phyloP scores from a whole-genome alignment of 139 green algal species.

The Chlorokybus atmophyticus region DNA sequence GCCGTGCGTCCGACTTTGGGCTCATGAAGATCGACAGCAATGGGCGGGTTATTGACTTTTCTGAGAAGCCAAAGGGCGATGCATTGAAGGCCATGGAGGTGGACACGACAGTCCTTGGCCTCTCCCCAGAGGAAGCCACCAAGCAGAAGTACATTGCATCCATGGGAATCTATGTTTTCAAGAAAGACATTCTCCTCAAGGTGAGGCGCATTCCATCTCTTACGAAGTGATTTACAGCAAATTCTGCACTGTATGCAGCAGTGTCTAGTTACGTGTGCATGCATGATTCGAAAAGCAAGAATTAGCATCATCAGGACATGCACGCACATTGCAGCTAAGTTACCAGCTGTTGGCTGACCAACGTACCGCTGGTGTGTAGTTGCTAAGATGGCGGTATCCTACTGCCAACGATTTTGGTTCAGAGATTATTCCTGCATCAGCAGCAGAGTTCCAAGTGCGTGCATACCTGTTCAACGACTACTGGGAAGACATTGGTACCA shows the following conservation, averaged over 20 bases:
- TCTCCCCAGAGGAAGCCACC: constrained; percentile 28
- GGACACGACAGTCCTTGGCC: constrained; percentile 82
- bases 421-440: constrained; percentile 84
- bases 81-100: constrained; percentile 40
- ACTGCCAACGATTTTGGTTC: constrained; percentile 89
- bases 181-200: constrained; percentile 75
- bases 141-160: constrained; percentile 89
- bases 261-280: constrained; percentile 1
- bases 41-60: constrained; percentile 54
- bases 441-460: constrained; percentile 42
- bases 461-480: constrained; percentile 98
- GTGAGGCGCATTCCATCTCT: too few species aligned
- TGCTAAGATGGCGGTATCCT: constrained; percentile 27
- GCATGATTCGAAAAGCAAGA: too few species aligned
- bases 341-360: too few species aligned
- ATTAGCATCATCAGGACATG: too few species aligned
- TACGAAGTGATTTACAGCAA: constrained; percentile 11
- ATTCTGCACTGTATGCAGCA: too few species aligned
- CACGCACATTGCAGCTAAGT: too few species aligned
- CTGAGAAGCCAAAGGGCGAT: constrained; percentile 93
- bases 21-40: constrained; percentile 62
- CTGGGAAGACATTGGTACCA: constrained; percentile 95
- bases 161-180: constrained; percentile 99
- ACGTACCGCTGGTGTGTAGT: too few species aligned
- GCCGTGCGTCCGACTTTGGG: constrained; percentile 38